phyloP scores from a whole-genome alignment of 2,329 filamentous ascomycete species.

The Elsinoe batatas region DNA sequence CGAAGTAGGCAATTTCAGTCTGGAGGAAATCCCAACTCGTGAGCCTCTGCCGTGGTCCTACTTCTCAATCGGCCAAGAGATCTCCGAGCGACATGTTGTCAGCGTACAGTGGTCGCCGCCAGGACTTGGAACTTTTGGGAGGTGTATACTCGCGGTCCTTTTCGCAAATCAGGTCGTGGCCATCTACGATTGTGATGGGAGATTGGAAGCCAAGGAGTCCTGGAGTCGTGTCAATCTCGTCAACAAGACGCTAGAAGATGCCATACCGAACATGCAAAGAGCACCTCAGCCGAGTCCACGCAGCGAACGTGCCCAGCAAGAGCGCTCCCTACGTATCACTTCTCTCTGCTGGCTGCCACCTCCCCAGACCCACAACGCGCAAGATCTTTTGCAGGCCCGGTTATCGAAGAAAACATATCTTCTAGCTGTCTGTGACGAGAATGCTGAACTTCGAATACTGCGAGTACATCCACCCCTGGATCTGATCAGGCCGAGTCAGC shows the following conservation, averaged over 20 bases:
- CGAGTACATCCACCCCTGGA: slow-evolving; percentile 31
- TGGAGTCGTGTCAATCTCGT: slow-evolving; percentile 47
- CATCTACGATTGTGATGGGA: slow-evolving; percentile 44
- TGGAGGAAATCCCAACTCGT: slow-evolving; percentile 37
- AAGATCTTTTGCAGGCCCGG: background rate
- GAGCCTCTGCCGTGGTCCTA: slow-evolving; percentile 36
- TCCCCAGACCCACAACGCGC: background rate
- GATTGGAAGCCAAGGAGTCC: slow-evolving; percentile 30
- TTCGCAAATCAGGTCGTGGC: slow-evolving; percentile 48
- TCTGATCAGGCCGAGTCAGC: slow-evolving; percentile 14
- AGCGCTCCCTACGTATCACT: background rate
- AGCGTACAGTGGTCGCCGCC: slow-evolving; percentile 47
- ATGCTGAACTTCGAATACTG: slow-evolving; percentile 32
- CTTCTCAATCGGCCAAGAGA: slow-evolving; percentile 50
- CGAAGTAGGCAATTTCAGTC: slow-evolving; percentile 43
- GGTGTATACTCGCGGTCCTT: slow-evolving; percentile 45
- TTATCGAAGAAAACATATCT: slow-evolving; percentile 25
- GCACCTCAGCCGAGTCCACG: background rate
- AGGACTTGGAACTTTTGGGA: slow-evolving; percentile 44
- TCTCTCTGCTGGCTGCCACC: slow-evolving; percentile 6
- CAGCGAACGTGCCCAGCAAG: background rate
- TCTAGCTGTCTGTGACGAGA: slow-evolving; percentile 34
- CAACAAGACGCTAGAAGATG: slow-evolving; percentile 37
- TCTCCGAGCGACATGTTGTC: slow-evolving; percentile 43
- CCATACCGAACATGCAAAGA: background rate